Evolutionary conservation across 352 stramenopile species (phyloP), one percentile per base, ranked within the genome.

Genomic region (Pythium dissimile): DNA sequence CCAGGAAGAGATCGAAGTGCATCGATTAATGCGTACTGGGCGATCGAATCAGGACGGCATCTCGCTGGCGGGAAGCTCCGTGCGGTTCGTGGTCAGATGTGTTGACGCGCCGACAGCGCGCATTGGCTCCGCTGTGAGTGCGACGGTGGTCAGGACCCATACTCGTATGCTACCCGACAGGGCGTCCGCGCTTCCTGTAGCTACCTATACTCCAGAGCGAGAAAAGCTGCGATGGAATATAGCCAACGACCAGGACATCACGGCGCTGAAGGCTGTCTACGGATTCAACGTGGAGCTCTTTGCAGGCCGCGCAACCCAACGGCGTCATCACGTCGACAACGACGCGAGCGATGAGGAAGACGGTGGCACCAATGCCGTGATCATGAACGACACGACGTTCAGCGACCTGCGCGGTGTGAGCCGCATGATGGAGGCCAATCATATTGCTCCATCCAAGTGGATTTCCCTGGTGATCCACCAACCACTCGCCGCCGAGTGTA

Each of bases 1-100:
- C 55, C 60, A 69, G 26, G 62, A 71, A 13, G 69, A 84, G 58
- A 47, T 84, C 27, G 44, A 75, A 11, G 69, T 84, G 18, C 44
- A 53, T 18, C 56, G 46, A 2, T 44, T 84, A 23, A n/a, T 23
- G 20, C 57, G 42, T 0, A 31, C 16, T 15, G 15, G 8, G 16
- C 52, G 12, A 20, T 24, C 16, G 20, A 15, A n/a, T n/a, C n/a
- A n/a, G n/a, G 27, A 38, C 13, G 26, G 12, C 50, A 9, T 7
- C 1, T 20, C 13, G 18, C 9, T 43, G 20, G 30, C 38, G 30
- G 8, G n/a, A 13, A 27, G 49, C 3, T n/a, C 7, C 15, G n/a
- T 26, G 20, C 44, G 34, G 37, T 57, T 64, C 26, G 21, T 64
- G 9, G 46, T 64, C 15, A 23, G 56, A 12, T 64, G 56, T 31